A percentile compares a stretch with the other conserved stretches of the same genome.
Evolutionary conservation across 2,329 filamentous ascomycete genomes (phyloP).

Genomic region (Diaporthe vexans): DNA sequence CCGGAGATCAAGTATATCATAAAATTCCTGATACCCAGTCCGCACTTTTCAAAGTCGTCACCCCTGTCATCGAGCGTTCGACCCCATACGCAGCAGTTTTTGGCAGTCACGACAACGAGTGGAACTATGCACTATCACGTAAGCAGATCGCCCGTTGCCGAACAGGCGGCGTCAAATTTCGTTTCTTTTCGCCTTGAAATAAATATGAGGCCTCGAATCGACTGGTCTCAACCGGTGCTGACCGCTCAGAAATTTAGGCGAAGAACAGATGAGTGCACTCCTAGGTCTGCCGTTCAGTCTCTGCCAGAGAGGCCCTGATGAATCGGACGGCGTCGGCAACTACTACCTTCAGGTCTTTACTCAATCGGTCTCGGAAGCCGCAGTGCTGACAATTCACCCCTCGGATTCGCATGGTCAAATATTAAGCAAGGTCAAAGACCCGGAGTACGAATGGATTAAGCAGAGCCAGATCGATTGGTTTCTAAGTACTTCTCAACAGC

Average conservation of each 20-base stretch:
- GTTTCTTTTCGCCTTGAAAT: background rate
- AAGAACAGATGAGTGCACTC: slow-evolving; percentile 49
- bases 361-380: slow-evolving; percentile 30
- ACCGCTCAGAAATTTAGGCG: background rate
- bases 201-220: background rate
- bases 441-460: slow-evolving; percentile 49
- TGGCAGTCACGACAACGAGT: slow-evolving; percentile 82
- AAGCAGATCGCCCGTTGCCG: slow-evolving; percentile 44
- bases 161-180: background rate
- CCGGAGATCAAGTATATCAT: slow-evolving; percentile 73
- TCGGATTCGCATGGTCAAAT: slow-evolving; percentile 50
- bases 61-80: slow-evolving; percentile 73
- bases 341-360: slow-evolving; percentile 47
- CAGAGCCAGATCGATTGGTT: slow-evolving; percentile 52
- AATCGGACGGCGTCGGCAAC: slow-evolving; percentile 50
- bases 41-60: slow-evolving; percentile 71
- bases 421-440: slow-evolving; percentile 46
- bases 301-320: slow-evolving; percentile 46
- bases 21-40: slow-evolving; percentile 51
- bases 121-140: slow-evolving; percentile 57
- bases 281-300: slow-evolving; percentile 48
- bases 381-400: slow-evolving; percentile 49
- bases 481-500: slow-evolving; percentile 46
- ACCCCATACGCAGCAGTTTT: slow-evolving; percentile 81
- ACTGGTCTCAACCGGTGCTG: background rate